Evolutionary conservation across 805 yeast species (phyloP).

Genomic region (Saccharomyces paradoxus): DNA sequence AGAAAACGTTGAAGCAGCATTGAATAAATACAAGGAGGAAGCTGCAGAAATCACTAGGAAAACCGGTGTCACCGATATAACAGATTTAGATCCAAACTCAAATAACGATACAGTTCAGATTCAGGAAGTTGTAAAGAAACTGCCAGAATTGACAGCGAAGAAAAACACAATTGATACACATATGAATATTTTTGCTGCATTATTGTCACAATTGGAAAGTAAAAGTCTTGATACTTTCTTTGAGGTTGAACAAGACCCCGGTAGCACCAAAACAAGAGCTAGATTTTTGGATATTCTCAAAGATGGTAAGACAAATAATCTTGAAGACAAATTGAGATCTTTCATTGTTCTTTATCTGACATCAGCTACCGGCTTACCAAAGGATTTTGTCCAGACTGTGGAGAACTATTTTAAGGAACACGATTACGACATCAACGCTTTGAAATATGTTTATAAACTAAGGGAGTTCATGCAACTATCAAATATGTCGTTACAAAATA

Average conservation of each 20-base stretch:
- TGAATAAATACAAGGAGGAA: constrained; percentile 73
- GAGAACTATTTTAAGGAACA: constrained; percentile 53
- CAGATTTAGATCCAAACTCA: constrained; percentile 56
- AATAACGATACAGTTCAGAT: constrained; percentile 55
- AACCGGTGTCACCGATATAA: constrained; percentile 60
- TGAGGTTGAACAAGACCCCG: constrained; percentile 81
- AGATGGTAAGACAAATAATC: constrained; percentile 46
- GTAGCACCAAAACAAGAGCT: constrained; percentile 40
- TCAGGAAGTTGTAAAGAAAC: constrained; percentile 80
- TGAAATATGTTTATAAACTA: constrained; percentile 67
- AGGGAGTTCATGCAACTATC: constrained; percentile 65
- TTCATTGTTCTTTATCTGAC: constrained; percentile 68
- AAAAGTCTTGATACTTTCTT: constrained; percentile 83
- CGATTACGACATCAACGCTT: constrained; percentile 53
- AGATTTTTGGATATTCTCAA: constrained; percentile 54
- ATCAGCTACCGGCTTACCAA: constrained; percentile 34
- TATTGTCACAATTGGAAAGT: constrained; percentile 76
- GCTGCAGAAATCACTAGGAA: constrained; percentile 77
- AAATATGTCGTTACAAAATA: constrained; percentile 32
- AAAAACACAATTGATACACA: constrained; percentile 90
- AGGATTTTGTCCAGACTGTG: constrained; percentile 48
- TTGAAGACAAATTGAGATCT: constrained; percentile 81
- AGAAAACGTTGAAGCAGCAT: constrained; percentile 83
- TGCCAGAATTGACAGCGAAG: constrained; percentile 86
- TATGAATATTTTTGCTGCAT: constrained; percentile 84